Evolutionary conservation across 2,329 filamentous ascomycete genomes (phyloP).

Genomic region (Monilinia aucupariae): DNA sequence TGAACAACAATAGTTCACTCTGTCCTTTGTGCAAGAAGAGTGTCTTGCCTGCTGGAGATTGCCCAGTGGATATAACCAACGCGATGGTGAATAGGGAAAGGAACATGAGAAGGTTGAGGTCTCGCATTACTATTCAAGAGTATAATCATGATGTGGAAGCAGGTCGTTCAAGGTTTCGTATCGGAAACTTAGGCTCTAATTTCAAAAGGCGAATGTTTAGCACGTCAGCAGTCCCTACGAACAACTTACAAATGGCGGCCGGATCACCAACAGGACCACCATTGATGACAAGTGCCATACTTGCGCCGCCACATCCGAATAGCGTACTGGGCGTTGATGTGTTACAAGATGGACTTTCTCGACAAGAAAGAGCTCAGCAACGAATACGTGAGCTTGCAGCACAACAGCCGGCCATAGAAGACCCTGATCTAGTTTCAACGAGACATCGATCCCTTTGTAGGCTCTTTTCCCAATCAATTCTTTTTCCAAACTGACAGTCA

Average conservation of each 20-base stretch:
- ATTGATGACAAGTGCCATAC: constrained; percentile 18
- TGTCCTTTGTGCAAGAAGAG: constrained; percentile 88
- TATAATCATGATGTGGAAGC: constrained; percentile 16
- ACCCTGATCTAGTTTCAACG: constrained; percentile 23
- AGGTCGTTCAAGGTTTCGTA: constrained; percentile 16
- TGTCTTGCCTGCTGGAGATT: constrained; percentile 65
- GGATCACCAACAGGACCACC: constrained; percentile 19
- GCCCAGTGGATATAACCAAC: constrained; percentile 67
- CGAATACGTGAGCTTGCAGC: constrained; percentile 29
- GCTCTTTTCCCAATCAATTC: constrained; percentile 9
- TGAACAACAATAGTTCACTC: constrained; percentile 71
- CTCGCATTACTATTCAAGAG: constrained; percentile 24
- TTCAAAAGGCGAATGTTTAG: constrained; percentile 17
- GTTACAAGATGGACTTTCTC: constrained; percentile 2
- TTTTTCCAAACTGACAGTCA: constrained; percentile 9
- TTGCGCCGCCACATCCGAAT: constrained; percentile 5
- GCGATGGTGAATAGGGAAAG: constrained; percentile 80
- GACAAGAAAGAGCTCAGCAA: constrained; percentile 26
- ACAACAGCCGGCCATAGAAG: constrained; percentile 24
- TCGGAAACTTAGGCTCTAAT: constrained; percentile 17
- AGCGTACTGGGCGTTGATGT: constrained; percentile 12
- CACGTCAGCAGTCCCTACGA: neutral
- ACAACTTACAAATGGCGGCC: constrained; percentile 4
- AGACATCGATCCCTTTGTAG: constrained; percentile 23
- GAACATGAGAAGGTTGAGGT: constrained; percentile 49